These are phyloP conservation scores for Zizania latifolia DNA, from an alignment of 176 grass and related monocot species.

Conservation along the genomic window DNA sequence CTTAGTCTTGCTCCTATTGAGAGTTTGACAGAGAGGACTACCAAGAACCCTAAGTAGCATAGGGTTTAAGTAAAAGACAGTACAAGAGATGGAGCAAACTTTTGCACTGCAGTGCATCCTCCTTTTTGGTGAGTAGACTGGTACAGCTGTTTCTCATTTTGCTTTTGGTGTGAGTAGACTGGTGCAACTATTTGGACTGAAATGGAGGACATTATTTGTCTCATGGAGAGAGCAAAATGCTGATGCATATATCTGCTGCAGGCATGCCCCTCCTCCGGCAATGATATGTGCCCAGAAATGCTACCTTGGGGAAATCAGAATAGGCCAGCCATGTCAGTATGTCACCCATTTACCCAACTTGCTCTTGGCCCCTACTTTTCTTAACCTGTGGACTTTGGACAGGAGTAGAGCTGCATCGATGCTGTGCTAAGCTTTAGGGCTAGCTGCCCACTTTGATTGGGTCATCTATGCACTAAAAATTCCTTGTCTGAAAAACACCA, in stretches of 20 bases:
- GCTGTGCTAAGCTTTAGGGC: not conserved
- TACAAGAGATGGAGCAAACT: not conserved
- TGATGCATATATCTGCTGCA: not conserved
- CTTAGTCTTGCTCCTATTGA: no score
- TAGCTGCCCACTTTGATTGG: no score
- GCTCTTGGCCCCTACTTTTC: conserved; percentile 25
- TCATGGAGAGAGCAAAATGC: not conserved
- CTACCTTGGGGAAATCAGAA: conserved; percentile 27
- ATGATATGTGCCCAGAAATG: conserved; percentile 40
- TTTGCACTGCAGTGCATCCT: no score
- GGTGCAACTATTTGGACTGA: conserved; percentile 1
- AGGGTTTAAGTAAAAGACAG: not conserved
- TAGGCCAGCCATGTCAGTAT: no score
- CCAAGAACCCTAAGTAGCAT: no score
- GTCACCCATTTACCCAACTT: conserved; percentile 47
- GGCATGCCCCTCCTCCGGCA: not conserved
- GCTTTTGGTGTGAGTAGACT: conserved; percentile 18
- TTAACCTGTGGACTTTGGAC: conserved; percentile 24
- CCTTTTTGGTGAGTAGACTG: no score
- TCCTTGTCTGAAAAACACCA: no score
- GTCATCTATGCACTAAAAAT: no score
- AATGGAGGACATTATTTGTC: conserved; percentile 33
- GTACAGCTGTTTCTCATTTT: not conserved
- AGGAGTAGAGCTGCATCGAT: no score
- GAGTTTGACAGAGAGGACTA: no score